Evolutionary conservation across 108 stramenopile species (phyloP), one percentile per base, ranked within the genome.

Genomic region (Pseudonitzschia delicatissima): DNA sequence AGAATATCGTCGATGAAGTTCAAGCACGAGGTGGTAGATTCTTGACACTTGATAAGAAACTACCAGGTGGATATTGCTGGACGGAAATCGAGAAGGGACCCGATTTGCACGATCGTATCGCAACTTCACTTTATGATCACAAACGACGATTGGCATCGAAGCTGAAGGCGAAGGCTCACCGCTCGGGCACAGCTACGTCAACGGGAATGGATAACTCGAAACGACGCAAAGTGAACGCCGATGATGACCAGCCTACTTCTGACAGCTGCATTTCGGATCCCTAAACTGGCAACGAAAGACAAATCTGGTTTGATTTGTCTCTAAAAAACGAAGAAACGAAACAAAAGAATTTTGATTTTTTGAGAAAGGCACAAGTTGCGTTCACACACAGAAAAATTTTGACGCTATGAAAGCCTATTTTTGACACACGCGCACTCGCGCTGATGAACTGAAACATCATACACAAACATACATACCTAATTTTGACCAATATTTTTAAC

Each of bases 121-220:
- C 60, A n/a, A 61, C 60, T n/a, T 61, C 60, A 0, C 26, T 61
- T 4, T 61, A 61, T 36, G 60, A 61, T 61, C 60, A 61, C 37
- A 37, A 61, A 21, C 28, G 39, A 42, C 60, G 60, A 18, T 15
- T 61, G 20, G 60, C 36, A 21, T 35, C 37, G 13, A 37, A 42
- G 21, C 37, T 40, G 2, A 61, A 61, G 23, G n/a, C 31, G 11
- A 23, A 55, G 31, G 31, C 20, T 23, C 21, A 48, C 17, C 47
- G 47, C 47, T 21, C 21, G 4, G 47, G 47, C 3, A 48, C 47
- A 2, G 20, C 47, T 23, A 48, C 23, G 47, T 48, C 23, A 6
- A 48, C 47, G 47, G 21, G 7, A 21, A 8, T 48, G 47, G 47
- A 48, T 23, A 48, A 48, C 7, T 48, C 47, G 7, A 48, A 48